Conservation (phyloP, 306 rosid genomes). For the Citrullus amarus region DNA sequence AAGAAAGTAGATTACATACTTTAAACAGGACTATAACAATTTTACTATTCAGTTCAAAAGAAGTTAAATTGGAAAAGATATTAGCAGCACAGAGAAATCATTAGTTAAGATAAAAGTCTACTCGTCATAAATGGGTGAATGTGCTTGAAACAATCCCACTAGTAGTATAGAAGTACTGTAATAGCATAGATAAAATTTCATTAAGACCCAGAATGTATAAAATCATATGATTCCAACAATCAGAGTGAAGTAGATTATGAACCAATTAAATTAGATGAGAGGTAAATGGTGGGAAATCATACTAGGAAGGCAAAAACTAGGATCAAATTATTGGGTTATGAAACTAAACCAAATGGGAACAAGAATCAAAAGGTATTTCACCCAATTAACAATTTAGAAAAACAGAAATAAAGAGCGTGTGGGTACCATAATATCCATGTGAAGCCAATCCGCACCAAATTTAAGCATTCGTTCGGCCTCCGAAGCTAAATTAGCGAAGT, state of each 20-base stretch:
- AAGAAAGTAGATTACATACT: not conserved
- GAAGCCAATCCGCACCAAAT: slow-evolving; percentile 97
- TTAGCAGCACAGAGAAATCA: not conserved
- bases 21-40: not conserved
- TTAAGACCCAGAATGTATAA: not conserved
- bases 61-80: not conserved
- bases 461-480: slow-evolving; percentile 73
- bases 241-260: not conserved
- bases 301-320: not conserved
- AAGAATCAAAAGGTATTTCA: not conserved
- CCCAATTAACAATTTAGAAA: not conserved
- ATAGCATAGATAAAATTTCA: not conserved
- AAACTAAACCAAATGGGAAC: not conserved
- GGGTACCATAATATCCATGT: slow-evolving; percentile 94
- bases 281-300: not conserved
- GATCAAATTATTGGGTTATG: not conserved
- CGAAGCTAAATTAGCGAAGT: slow-evolving; percentile 87
- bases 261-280: not conserved
- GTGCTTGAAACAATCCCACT: not conserved
- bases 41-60: not conserved
- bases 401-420: not conserved
- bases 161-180: not conserved
- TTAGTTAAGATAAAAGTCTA: not conserved
- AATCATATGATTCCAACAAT: not conserved
- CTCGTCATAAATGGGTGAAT: not conserved